Evolutionary conservation across 1,284 basidiomycete species (phyloP), one percentile per base, ranked within the genome.

Genomic region (Cystobasidium slooffiae): DNA sequence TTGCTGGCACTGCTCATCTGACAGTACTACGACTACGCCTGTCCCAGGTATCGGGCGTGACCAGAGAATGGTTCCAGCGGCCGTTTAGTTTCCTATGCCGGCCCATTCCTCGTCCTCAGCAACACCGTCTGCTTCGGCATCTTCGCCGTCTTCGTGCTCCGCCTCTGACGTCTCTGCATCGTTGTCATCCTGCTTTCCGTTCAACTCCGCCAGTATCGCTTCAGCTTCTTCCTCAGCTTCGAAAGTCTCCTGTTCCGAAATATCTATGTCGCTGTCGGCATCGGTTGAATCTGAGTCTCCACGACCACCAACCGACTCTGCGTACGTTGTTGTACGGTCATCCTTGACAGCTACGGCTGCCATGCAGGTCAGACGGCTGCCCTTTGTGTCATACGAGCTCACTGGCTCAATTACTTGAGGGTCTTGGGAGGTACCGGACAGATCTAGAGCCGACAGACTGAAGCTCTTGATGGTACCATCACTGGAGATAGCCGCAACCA

Each of bases 361-460:
- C 43, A 93, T 84, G 79, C 93, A 94, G 8, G 91, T 94, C 79
- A 96, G 82, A 14, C 93, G 85, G 46, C 88, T 91, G 9, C 91
- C 91, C 77, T 92, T 92, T 0, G 92, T 91, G 82, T 94, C 90
- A 80, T 93, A 94, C 66, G 83, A 85, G 1, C 86, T 86, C 1
- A 88, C 83, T 0, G 92, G 88, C 46, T 82, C 78, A 31, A 91
- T 83, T 75, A 87, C 82, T 74, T 83, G 82, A 64, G 72, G 73
- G 58, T 75, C 20, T 68, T 78, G 63, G 63, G 75, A 44, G 72
- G 78, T 9, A 72, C 75, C 24, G 75, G 37, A 16, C 4, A 78
- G 65, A 22, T 85, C 84, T 1, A 90, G 79, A 0, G 81, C 79
- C 1, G 86, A 85, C 44, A 94, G 83, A 81, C 94, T 89, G 82